Base-by-base conservation (phyloP, 805 yeast species). In the Candida andamanensis region DNA sequence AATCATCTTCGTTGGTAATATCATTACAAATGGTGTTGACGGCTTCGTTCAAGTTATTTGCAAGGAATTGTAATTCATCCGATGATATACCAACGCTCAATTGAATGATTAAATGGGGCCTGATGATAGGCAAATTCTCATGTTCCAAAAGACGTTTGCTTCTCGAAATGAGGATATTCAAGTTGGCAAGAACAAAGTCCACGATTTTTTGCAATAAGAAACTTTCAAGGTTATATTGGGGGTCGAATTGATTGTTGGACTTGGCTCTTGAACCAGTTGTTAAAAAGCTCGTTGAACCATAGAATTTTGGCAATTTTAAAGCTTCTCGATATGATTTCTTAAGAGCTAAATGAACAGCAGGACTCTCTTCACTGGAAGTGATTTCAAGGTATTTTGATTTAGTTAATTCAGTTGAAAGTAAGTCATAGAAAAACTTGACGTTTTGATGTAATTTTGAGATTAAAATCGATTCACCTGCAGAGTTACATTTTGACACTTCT, bases 341-440 rank as follows among this genome's bases (percentile, higher is more conserved):
- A 34, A 90, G 60, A 33, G 76, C 69, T 29, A 90, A 56, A 45
- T 85, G 87, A 27, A 85, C 55, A 21, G 83, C 60, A 24, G 96
- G 85, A 0, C 94, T 80, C 33, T 63, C 63, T 3, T 60, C 58
- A 24, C 63, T 55, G 0, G 95, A 83, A 19, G 70, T 66, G 7
- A 87, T 59, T 13, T 65, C 63, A 29, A 83, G 58, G 56, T 36
- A 65, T 41, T 39, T 51, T 31, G 39, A 73, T 39, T 21, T 52
- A 40, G 30, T 47, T 32, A 57, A 30, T n/a, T 69, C 64, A 9
- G 55, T 52, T n/a, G 50, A 35, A 30, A 84, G 62, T 11, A 57
- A 45, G 1, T 58, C 48, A 45, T 70, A 60, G 30, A 76, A 42
- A 17, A 50, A 47, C 7, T 46, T 39, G 4, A 68, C 54, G 33